A percentile compares a stretch with the other conserved stretches of the same genome.
These are phyloP conservation scores for Chamaecrista fasciculata DNA, from an alignment of 306 rosid genomes.

Conservation along the genomic window DNA sequence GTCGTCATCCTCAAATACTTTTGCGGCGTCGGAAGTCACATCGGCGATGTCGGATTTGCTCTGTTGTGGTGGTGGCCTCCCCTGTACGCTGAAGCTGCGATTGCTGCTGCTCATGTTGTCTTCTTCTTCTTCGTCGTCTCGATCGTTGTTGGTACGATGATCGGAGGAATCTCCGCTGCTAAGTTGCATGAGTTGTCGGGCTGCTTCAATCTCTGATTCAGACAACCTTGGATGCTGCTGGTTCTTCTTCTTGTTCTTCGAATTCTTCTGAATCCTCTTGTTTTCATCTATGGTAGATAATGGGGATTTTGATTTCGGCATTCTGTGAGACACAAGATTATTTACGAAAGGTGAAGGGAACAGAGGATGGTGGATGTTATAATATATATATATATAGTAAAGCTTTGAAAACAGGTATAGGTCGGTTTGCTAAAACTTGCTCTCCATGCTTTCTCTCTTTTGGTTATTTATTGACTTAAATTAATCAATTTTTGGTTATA, in stretches of 20 bases:
- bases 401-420: background rate
- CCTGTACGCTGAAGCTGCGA: constrained; percentile 33
- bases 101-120: constrained; percentile 11
- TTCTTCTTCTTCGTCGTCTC: background rate
- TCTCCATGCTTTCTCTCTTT: background rate
- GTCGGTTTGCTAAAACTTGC: constrained; percentile 11
- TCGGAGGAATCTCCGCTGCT: constrained; percentile 38
- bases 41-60: constrained; percentile 7
- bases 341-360: background rate
- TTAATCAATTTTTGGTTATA: too few relatives aligned
- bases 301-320: constrained; percentile 23
- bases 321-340: background rate
- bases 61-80: background rate
- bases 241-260: background rate
- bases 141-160: background rate
- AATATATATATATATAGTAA: background rate
- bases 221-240: constrained; percentile 9
- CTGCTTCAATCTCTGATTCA: constrained; percentile 47
- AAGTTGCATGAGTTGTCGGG: constrained; percentile 51
- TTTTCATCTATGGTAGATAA: constrained; percentile 13
- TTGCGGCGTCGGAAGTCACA: background rate
- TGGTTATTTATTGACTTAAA: background rate
- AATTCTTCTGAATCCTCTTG: background rate
- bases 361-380: background rate
- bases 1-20: background rate